phyloP scores from a whole-genome alignment of 2,329 filamentous ascomycete genomes.

The Achaetomium macrosporum region DNA sequence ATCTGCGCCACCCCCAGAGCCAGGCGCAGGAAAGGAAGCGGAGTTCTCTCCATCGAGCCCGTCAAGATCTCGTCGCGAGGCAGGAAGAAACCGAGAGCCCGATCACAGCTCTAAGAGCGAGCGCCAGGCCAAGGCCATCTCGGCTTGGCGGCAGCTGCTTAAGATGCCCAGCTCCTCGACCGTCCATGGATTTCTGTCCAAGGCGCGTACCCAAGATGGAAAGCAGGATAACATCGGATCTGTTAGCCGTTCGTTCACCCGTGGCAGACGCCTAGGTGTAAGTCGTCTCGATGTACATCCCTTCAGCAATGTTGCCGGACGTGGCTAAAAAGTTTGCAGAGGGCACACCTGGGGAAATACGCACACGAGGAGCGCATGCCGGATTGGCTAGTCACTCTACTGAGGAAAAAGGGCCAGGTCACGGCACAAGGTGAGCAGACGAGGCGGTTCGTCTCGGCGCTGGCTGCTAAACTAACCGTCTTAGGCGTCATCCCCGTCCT shows the following conservation, averaged over 20 bases:
- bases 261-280: constrained; percentile 23
- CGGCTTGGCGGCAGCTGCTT: constrained; percentile 29
- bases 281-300: background rate
- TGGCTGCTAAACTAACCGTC: constrained; percentile 36
- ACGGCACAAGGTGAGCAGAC: constrained; percentile 43
- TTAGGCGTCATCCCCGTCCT: constrained; percentile 57
- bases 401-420: constrained; percentile 54
- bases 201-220: background rate
- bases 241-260: background rate
- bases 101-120: constrained; percentile 6
- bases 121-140: constrained; percentile 24
- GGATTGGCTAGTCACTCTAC: constrained; percentile 55
- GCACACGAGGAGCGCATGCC: constrained; percentile 73
- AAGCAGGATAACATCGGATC: background rate
- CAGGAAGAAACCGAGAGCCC: constrained; percentile 14
- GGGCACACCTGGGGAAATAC: constrained; percentile 64
- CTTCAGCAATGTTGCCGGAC: background rate
- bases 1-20: background rate
- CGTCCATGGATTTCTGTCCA: constrained; percentile 18
- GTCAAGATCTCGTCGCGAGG: constrained; percentile 16
- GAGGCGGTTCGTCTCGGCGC: too few species aligned
- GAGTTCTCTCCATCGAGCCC: constrained; percentile 2
- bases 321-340: constrained; percentile 22
- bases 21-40: background rate
- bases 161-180: constrained; percentile 20